Conservation (phyloP, 768 basidiomycete genomes). For the Steccherinum ochraceum region DNA sequence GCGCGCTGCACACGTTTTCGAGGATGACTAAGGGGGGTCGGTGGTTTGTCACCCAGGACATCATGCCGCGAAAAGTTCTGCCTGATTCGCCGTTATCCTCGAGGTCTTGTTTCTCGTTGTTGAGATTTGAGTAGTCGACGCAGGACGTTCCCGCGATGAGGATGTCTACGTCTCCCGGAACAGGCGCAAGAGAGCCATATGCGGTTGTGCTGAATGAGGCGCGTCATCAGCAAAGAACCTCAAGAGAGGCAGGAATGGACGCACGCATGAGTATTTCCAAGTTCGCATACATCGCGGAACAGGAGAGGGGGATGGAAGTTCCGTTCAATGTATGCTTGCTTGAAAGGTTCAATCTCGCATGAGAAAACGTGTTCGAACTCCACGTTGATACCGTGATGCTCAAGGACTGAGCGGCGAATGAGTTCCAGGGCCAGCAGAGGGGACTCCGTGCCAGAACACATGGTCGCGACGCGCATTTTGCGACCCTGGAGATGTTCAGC, state of each 20-base stretch:
- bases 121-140: slow-evolving; percentile 95
- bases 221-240: neutral
- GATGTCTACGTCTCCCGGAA: slow-evolving; percentile 88
- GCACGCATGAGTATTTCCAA: slow-evolving; percentile 73
- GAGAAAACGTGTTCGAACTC: slow-evolving; percentile 91
- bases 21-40: slow-evolving; percentile 88
- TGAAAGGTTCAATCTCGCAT: slow-evolving; percentile 95
- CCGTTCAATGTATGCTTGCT: slow-evolving; percentile 95
- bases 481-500: slow-evolving; percentile 66
- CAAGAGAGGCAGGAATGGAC: slow-evolving; percentile 19
- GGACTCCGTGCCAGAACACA: slow-evolving; percentile 97
- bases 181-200: slow-evolving; percentile 78
- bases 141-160: slow-evolving; percentile 94
- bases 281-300: slow-evolving; percentile 91
- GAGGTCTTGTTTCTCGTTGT: slow-evolving; percentile 87
- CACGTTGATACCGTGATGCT: slow-evolving; percentile 57
- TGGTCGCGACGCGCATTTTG: slow-evolving; percentile 89
- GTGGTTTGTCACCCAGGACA: slow-evolving; percentile 84
- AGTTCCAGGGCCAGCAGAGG: slow-evolving; percentile 86
- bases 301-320: slow-evolving; percentile 91
- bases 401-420: slow-evolving; percentile 69
- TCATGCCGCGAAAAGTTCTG: slow-evolving; percentile 91
- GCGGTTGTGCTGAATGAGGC: slow-evolving; percentile 66
- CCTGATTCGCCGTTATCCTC: slow-evolving; percentile 90
- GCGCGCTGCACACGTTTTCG: slow-evolving; percentile 90